Conservation (phyloP, 805 yeast species). For the Teunomyces funiuensis region DNA sequence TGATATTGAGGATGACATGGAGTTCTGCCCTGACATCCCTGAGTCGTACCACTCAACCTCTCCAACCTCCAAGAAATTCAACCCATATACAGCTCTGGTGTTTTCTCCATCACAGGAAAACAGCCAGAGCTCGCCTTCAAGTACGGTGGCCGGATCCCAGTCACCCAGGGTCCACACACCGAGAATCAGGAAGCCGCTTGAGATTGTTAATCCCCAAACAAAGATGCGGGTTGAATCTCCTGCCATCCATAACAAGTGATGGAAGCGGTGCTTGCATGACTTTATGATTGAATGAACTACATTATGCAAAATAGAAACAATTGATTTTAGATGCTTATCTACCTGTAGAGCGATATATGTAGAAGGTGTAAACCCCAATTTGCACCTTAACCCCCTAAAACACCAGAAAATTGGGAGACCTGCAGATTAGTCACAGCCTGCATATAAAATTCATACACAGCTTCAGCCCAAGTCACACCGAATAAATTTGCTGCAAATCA, state of each 20-base stretch:
- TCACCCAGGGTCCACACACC: constrained; percentile 56
- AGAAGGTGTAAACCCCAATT: neutral
- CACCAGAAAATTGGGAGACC: neutral
- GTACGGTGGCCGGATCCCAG: constrained; percentile 11
- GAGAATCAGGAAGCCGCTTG: constrained; percentile 57
- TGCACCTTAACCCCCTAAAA: constrained; percentile 1
- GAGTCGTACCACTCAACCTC: constrained; percentile 25
- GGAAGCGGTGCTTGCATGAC: constrained; percentile 3
- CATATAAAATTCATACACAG: neutral
- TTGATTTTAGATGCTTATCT: neutral
- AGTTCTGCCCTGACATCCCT: constrained; percentile 62
- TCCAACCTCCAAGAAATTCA: constrained; percentile 51
- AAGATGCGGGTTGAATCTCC: constrained; percentile 58
- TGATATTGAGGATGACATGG: constrained; percentile 62
- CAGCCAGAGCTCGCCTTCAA: constrained; percentile 19
- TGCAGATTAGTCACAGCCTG: neutral
- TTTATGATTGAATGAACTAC: constrained; percentile 5
- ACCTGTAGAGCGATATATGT: too few relatives aligned
- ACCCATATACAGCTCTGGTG: constrained; percentile 65
- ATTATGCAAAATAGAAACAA: constrained; percentile 3
- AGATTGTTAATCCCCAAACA: constrained; percentile 62
- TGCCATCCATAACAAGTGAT: constrained; percentile 17
- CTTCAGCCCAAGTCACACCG: neutral
- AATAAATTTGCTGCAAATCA: constrained; percentile 1
- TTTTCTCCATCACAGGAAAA: constrained; percentile 55